Base-by-base conservation (phyloP, 139 green algal genomes). In the Diplosphaera chodatii region DNA sequence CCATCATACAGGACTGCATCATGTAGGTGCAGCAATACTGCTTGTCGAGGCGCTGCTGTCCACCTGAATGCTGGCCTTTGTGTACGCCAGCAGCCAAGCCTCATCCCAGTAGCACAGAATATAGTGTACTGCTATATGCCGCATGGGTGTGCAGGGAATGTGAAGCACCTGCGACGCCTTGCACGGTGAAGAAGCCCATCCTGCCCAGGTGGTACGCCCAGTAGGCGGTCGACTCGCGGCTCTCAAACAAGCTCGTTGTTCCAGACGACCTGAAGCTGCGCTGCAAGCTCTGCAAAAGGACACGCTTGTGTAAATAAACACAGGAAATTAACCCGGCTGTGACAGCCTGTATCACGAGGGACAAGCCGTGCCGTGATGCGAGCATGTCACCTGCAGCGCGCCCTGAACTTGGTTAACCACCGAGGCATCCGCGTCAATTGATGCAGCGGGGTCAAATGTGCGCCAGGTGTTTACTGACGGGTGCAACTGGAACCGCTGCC, bases 131-230 rank as follows among this genome's bases (percentile, higher is more conserved):
- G 15, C 15, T 15, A 3, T 68, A 31, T 32, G 30, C 64, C 55
- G 4, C 4, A 23, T n/a, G 21, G 20, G 30, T 33, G 21, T 67
- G 63, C 63, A 67, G 3, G 5, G 6, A 5, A 28, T 33, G 28
- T 16, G 13, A 15, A 40, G 63, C 31, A 77, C 63, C 77, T 72
- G 73, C 67, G 23, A 83, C 32, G 70, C 67, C 89, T 80, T 92
- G 82, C 1, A 77, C 25, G 5, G 82, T 32, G 75, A 96, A 94
- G 74, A 94, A 95, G 21, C 69, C 65, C 16, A 70, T 82, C 32
- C 91, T 78, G 4, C 73, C 68, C 1, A 88, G 32, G 71, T 96
- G 91, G 73, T 95, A 95, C 2, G 76, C 68, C 88, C 88, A 93
- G 78, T 93, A 93, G 18, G 83, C 75, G 1, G 77, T 74, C 6